Base-by-base conservation (phyloP, 2,329 filamentous ascomycete genomes). In the Neofusicoccum umdonicola region DNA sequence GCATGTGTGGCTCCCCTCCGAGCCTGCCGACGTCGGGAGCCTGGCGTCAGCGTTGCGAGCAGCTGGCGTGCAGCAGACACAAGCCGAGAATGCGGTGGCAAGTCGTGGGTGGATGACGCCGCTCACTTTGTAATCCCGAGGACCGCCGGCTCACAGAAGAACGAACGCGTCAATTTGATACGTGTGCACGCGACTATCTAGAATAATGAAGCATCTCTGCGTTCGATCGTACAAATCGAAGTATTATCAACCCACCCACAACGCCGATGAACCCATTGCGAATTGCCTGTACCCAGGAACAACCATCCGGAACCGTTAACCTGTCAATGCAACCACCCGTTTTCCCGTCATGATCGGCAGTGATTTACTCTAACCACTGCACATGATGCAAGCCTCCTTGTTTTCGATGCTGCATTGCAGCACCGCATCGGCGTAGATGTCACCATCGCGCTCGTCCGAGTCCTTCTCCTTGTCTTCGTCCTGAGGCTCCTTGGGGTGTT, bases 391-490 rank as follows among this genome's bases (percentile, higher is more conserved):
- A 54, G 90, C 85, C 77, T 99, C 95, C 71, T 90, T 92, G 83
- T 98, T 97, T 76, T 98, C 93, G 78, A 99, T 98, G 81, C 93
- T 97, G 84, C 95, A 99, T 72, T 89, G 87, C 76, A 99, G 83
- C 15, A 91, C 93, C 65, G 93, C 92, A 71, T 98, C 91, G 0
- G 94, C 94, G 79, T 97, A 99, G 71, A 99, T 99, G 76, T 99
- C 94, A 58, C 87, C 87, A 78, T 97, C 93, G 11, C 91, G 87
- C 69, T 90, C 88, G 68, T 89, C 86, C 73, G 85, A 92, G 68
- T 90, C 87, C 27, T 87, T 84, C 65, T 90, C 85, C 51, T 84
- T 84, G 71, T 96, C 93, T 75, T 96, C 92, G 2, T 86, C 85
- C 78, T 94, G 90, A 39, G 35, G 45, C 13, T 60, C 45, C 58